Evolutionary conservation across 1,284 basidiomycete species (phyloP), one percentile per base, ranked within the genome.

Genomic region (Cutaneotrichosporon sp.): DNA sequence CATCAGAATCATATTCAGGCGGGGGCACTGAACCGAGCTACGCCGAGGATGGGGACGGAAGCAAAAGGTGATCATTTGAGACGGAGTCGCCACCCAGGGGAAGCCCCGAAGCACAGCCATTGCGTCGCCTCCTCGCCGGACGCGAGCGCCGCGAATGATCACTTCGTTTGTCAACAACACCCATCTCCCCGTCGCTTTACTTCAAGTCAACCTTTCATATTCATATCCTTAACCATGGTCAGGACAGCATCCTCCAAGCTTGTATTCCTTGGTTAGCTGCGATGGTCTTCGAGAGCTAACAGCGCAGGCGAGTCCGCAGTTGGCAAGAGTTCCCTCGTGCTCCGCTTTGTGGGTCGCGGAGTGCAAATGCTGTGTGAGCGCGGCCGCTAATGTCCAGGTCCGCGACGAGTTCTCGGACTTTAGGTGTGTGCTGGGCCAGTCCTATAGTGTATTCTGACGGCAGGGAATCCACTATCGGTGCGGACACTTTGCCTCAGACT

Each of bases 381-480:
- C 24, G 14, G 38, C 14, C 4, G n/a, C n/a, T 41, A 38, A 39
- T 42, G 10, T 20, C 9, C 52, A 74, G 72, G 72, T 74, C 25
- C 67, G 94, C 75, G 88, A 96, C 74, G 92, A 97, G 73, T 97
- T 97, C 66, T 92, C 96, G 65, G 93, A 97, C 76, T 97, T 94
- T 75, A 81, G 93, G 78, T 92, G 89, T 76, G 71, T 46, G 14
- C 33, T 29, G 16, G 16, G 27, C 2, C 16, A 3, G 24, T 10
- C 3, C n/a, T 16, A 19, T 10, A 12, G 24, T n/a, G 4, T 24
- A 16, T 27, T 20, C 53, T 54, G 34, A 50, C 46, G 14, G 17
- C 43, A 74, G 74, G 47, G 74, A 74, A 61, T 75, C 74, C 6
- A 75, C 72, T 8, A 75, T 74, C 45, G 72, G 74, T 70, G 48